A percentile compares a stretch with the other conserved stretches of the same genome.
Evolutionary conservation across 2,329 filamentous ascomycete genomes (phyloP).

Genomic region (Fusarium pilosicola): DNA sequence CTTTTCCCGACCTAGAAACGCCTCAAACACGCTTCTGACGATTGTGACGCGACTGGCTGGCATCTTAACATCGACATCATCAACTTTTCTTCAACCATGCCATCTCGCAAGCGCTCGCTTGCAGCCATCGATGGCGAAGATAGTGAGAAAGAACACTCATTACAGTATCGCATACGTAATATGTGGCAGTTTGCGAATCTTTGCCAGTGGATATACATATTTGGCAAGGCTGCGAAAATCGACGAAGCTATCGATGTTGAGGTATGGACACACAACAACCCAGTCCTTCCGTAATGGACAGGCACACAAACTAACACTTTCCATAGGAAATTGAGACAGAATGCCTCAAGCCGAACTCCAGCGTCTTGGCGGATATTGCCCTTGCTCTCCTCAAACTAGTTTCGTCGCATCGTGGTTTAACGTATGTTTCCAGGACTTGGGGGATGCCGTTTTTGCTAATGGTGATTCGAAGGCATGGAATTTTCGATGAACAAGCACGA

Average conservation of each 20-base stretch:
- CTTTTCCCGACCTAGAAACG: constrained; percentile 37
- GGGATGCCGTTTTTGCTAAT: constrained; percentile 9
- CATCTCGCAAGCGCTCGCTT: constrained; percentile 43
- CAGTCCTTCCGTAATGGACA: neutral
- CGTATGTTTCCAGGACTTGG: constrained; percentile 65
- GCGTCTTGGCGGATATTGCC: constrained; percentile 81
- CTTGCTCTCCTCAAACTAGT: constrained; percentile 90
- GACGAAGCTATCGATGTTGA: constrained; percentile 90
- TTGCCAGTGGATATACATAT: constrained; percentile 92
- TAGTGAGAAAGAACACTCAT: constrained; percentile 26
- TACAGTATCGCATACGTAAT: constrained; percentile 76
- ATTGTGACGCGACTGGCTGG: constrained; percentile 42
- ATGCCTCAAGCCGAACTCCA: constrained; percentile 82
- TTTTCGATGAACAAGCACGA: constrained; percentile 93
- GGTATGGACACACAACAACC: constrained; percentile 59
- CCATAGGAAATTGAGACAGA: constrained; percentile 85
- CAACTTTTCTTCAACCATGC: constrained; percentile 35
- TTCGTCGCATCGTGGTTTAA: constrained; percentile 91
- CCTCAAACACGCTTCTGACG: constrained; percentile 28
- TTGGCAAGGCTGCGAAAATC: constrained; percentile 89
- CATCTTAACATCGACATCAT: constrained; percentile 28
- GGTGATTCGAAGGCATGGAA: constrained; percentile 69
- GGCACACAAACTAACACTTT: neutral
- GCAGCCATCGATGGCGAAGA: constrained; percentile 30
- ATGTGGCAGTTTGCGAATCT: constrained; percentile 97